Evolutionary conservation across 2,329 filamentous ascomycete species (phyloP).

Genomic region (Xylaria polymorpha): DNA sequence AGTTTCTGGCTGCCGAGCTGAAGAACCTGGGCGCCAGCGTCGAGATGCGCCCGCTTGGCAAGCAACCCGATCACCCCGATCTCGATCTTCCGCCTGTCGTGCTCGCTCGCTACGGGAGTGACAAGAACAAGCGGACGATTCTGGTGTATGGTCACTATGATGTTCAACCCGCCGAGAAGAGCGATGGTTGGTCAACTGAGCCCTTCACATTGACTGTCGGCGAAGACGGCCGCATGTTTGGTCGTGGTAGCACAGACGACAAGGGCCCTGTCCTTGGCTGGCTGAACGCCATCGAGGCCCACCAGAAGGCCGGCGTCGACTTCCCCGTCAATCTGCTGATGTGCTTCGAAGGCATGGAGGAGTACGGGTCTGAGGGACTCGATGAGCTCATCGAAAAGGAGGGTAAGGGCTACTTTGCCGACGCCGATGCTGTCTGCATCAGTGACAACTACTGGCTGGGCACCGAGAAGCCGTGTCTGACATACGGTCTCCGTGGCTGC

Average conservation of each 20-base stretch:
- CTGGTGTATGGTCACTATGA: constrained; percentile 99
- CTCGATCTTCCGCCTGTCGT: constrained; percentile 94
- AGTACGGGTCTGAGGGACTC: constrained; percentile 95
- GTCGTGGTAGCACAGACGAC: constrained; percentile 94
- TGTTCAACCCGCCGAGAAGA: constrained; percentile 92
- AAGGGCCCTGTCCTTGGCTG: constrained; percentile 97
- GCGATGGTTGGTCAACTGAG: constrained; percentile 95
- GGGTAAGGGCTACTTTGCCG: constrained; percentile 93
- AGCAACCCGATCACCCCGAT: constrained; percentile 90
- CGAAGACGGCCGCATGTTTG: constrained; percentile 94
- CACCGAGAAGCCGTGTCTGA: constrained; percentile 97
- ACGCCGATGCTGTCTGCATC: constrained; percentile 96
- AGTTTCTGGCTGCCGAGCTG: constrained; percentile 88
- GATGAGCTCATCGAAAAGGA: constrained; percentile 94
- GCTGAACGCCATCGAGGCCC: constrained; percentile 97
- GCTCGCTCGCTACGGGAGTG: constrained; percentile 89
- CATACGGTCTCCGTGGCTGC: constrained; percentile 95
- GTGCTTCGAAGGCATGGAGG: constrained; percentile 99
- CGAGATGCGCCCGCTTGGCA: constrained; percentile 86
- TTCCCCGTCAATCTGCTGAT: constrained; percentile 98
- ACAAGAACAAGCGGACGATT: constrained; percentile 93
- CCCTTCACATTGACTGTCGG: constrained; percentile 91
- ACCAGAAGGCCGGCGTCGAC: constrained; percentile 93
- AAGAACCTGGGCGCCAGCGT: constrained; percentile 86
- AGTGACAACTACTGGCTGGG: constrained; percentile 99